These are phyloP conservation scores for Ustilago loliicola DNA, from an alignment of 1,284 basidiomycete genomes.

Conservation along the genomic window DNA sequence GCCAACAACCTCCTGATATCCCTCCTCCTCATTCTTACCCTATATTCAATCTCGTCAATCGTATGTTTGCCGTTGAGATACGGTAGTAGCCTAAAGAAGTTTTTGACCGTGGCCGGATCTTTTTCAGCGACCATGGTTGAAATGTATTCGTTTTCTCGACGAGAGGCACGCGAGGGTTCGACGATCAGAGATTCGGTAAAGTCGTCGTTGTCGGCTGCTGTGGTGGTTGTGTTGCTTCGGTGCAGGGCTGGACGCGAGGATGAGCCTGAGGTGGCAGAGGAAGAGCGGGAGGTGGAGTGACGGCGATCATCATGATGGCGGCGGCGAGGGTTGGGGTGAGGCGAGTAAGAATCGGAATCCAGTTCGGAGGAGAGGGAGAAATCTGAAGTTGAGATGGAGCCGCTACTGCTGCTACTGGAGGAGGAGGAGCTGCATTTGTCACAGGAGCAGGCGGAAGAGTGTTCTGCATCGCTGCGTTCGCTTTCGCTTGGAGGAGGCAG, in stretches of 20 bases:
- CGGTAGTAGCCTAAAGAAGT: conserved; percentile 59
- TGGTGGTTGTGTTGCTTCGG: background rate
- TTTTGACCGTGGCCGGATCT: conserved; percentile 70
- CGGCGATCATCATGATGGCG: background rate
- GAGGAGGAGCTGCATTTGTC: conserved; percentile 7
- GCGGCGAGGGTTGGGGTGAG: background rate
- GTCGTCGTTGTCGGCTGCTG: conserved; percentile 3
- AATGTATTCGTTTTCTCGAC: conserved; percentile 82
- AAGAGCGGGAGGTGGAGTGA: background rate
- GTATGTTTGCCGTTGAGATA: conserved; percentile 69
- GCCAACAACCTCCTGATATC: conserved; percentile 56
- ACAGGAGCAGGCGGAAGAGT: conserved; percentile 5
- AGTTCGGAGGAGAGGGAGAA: conserved; percentile 29
- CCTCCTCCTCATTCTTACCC: conserved; percentile 48
- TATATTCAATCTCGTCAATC: conserved; percentile 65
- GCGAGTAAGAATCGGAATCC: conserved; percentile 12
- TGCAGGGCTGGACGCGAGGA: background rate
- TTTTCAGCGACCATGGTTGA: conserved; percentile 85
- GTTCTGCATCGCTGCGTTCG: conserved; percentile 6
- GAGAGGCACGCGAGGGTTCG: conserved; percentile 84
- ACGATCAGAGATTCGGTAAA: conserved; percentile 75
- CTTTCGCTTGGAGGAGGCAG: conserved; percentile 40
- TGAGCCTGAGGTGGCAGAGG: background rate
- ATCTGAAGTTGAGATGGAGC: conserved; percentile 17
- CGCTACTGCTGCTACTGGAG: background rate